These are phyloP conservation scores for Chlorella variabilis DNA, from an alignment of 163 green algal species.

Conservation along the genomic window DNA sequence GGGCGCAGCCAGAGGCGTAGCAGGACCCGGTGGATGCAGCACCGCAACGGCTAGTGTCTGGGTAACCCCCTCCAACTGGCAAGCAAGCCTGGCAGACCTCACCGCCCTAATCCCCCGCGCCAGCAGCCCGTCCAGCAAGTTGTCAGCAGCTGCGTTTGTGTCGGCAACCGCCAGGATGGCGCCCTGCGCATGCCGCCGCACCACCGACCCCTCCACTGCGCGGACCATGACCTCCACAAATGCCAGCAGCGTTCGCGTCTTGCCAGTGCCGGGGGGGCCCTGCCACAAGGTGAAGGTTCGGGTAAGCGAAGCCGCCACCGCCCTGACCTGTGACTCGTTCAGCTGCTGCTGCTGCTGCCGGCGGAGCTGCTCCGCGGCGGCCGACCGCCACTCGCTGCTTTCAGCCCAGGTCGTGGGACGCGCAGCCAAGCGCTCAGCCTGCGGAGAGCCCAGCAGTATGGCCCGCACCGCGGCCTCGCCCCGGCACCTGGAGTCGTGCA, in stretches of 20 bases:
- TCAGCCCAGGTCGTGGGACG: conserved; percentile 40
- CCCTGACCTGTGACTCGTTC: conserved; percentile 78
- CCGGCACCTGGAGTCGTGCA: neutral
- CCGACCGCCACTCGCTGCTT: neutral
- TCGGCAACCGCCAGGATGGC: conserved; percentile 80
- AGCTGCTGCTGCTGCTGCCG: conserved; percentile 47
- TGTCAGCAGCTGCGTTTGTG: conserved; percentile 96
- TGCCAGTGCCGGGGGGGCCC: conserved; percentile 88
- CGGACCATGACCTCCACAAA: conserved; percentile 72
- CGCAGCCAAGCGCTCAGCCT: conserved; percentile 8
- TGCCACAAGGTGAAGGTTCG: conserved; percentile 83
- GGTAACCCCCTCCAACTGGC: too few species aligned
- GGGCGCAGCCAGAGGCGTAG: too few species aligned
- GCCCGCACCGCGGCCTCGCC: conserved; percentile 38
- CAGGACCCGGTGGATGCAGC: too few species aligned
- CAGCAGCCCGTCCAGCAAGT: conserved; percentile 85
- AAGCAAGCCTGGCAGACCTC: too few species aligned
- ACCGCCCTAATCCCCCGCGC: conserved; percentile 45
- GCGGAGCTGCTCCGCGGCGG: neutral
- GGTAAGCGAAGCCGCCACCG: conserved; percentile 73
- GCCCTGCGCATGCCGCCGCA: conserved; percentile 44
- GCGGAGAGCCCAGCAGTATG: conserved; percentile 47
- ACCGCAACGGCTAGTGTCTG: too few species aligned
- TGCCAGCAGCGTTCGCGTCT: conserved; percentile 89
- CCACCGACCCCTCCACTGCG: neutral